Evolutionary conservation across 2,329 filamentous ascomycete species (phyloP), one percentile per base, ranked within the genome.

Genomic region (Epichloe typhina): DNA sequence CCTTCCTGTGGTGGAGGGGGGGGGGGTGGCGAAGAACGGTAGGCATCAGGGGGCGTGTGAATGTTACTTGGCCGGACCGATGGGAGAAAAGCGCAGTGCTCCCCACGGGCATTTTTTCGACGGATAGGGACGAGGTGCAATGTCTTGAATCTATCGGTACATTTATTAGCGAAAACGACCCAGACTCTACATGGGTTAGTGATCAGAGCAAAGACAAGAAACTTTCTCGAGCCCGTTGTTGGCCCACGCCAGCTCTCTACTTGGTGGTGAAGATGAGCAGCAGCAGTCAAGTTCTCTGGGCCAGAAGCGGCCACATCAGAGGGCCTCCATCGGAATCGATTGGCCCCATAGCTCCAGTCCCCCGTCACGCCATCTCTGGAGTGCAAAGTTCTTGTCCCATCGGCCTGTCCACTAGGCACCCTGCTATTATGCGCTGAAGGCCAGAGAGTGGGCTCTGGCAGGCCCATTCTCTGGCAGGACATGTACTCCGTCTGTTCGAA

Each of bases 81-180:
- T 47, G 36, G n/a, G 21, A 40, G 37, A 38, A 47, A 40, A 21
- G 46, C 15, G 17, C 46, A 40, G 17, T n/a, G 37, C 15, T 48
- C 38, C 46, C 37, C 37, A 36, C 43, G 43, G 43, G 43, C 43
- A 46, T 46, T 48, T 40, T 40, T 13, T 48, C 46, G 19, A 42
- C n/a, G 13, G 19, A 4, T 23, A 12, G 26, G 26, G 26, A 31
- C n/a, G 46, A 35, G 23, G 17, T 39, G 46, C 46, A 37, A 38
- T 47, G 23, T 40, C 46, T 47, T 33, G 23, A 47, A 47, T 39
- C 21, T n/a, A 19, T 47, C 46, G 36, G 46, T 31, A 47, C 33
- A n/a, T 40, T 47, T 17, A 33, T 38, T 38, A n/a, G 46, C 46
- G 46, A 47, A 17, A 19, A 35, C 23, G n/a, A 23, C 33, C 11